Conservation (phyloP, 2,329 filamentous ascomycete species). For the Talaromyces sp. region DNA sequence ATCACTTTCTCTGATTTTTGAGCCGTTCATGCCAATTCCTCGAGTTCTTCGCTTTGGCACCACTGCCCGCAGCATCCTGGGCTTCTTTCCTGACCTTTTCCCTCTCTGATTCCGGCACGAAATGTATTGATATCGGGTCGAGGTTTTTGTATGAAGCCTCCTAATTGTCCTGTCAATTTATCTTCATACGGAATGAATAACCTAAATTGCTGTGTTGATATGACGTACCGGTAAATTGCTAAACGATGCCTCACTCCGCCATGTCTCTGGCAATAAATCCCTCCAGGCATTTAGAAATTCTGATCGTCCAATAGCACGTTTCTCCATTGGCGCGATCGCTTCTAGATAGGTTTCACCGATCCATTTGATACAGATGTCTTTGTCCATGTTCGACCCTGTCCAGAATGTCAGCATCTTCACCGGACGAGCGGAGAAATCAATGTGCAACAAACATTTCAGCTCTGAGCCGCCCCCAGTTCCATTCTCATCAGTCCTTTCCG, state of each 20-base stretch:
- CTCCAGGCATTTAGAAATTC: slow-evolving; percentile 41
- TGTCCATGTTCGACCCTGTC: slow-evolving; percentile 41
- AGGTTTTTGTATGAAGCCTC: slow-evolving; percentile 32
- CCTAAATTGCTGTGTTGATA: neutral
- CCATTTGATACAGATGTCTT: slow-evolving; percentile 33
- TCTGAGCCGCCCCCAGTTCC: slow-evolving; percentile 22
- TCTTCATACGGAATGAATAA: neutral
- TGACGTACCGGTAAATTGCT: slow-evolving; percentile 32
- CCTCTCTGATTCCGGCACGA: slow-evolving; percentile 30
- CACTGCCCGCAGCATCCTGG: slow-evolving; percentile 22
- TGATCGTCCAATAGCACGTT: slow-evolving; percentile 29
- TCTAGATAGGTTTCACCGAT: slow-evolving; percentile 41
- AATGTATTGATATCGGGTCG: slow-evolving; percentile 37
- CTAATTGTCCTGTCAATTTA: neutral
- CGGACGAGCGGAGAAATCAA: neutral
- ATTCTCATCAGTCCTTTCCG: slow-evolving; percentile 25
- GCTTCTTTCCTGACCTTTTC: slow-evolving; percentile 28
- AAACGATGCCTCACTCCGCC: slow-evolving; percentile 35
- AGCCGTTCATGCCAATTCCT: slow-evolving; percentile 46
- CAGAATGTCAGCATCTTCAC: neutral
- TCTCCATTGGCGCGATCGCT: slow-evolving; percentile 32
- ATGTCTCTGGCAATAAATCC: slow-evolving; percentile 42
- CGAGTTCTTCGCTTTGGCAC: slow-evolving; percentile 31
- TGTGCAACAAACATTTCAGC: slow-evolving; percentile 36
- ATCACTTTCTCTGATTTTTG: slow-evolving; percentile 34